These are phyloP conservation scores for Corrigiola litoralis DNA, from an alignment of 179 eudicot genomes.

Conservation along the genomic window DNA sequence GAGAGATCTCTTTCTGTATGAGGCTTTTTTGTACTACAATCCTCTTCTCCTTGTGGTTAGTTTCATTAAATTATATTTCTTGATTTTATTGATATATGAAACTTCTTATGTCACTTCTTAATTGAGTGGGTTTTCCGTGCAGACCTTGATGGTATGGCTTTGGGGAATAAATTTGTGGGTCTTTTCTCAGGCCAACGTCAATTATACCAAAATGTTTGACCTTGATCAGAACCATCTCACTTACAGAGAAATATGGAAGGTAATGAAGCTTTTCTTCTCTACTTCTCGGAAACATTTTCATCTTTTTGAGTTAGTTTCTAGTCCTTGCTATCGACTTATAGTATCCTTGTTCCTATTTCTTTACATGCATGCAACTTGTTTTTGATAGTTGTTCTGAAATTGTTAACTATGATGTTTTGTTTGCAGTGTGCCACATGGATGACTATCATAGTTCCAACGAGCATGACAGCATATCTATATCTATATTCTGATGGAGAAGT, in stretches of 20 bases:
- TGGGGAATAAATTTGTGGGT: constrained; percentile 97
- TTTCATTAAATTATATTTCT: constrained; percentile 5
- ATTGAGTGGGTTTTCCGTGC: constrained; percentile 27
- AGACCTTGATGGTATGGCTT: constrained; percentile 94
- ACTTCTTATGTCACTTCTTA: neutral
- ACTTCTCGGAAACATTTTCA: neutral
- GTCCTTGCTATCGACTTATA: neutral
- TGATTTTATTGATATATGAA: neutral
- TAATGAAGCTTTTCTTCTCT: constrained; percentile 19
- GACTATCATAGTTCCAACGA: constrained; percentile 93
- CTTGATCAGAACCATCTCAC: constrained; percentile 84
- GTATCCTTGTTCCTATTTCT: neutral
- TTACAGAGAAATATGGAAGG: constrained; percentile 95
- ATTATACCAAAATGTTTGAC: constrained; percentile 84
- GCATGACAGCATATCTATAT: constrained; percentile 97
- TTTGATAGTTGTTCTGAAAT: neutral
- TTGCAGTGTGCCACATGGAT: constrained; percentile 98
- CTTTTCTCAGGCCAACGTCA: constrained; percentile 65
- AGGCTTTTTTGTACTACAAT: constrained; percentile 94
- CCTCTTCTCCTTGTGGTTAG: constrained; percentile 94
- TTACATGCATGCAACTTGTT: neutral
- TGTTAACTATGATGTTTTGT: constrained; percentile 5
- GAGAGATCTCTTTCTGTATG: constrained; percentile 86
- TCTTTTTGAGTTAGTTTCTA: neutral
- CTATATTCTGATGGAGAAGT: constrained; percentile 98